These are phyloP conservation scores for Colletotrichum sp. DNA, from an alignment of 2,329 filamentous ascomycete genomes.

Conservation along the genomic window DNA sequence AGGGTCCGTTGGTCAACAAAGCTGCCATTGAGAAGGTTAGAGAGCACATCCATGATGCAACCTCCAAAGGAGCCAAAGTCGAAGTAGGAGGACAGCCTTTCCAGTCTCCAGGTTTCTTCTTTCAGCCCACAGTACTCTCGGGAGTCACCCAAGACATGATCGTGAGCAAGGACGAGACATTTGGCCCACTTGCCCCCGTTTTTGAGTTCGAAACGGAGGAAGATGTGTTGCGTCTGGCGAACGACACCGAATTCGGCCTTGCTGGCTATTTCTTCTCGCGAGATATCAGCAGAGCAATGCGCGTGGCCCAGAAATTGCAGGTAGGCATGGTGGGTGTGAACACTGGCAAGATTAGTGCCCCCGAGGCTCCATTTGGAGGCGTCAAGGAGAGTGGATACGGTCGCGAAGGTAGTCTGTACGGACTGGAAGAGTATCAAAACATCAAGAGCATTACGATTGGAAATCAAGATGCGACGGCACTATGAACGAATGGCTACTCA, in stretches of 20 bases:
- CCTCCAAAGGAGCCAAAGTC: conserved; percentile 63
- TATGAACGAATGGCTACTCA: neutral
- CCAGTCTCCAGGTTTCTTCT: conserved; percentile 69
- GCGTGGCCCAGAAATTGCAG: conserved; percentile 54
- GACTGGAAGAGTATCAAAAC: conserved; percentile 32
- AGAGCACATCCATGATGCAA: conserved; percentile 66
- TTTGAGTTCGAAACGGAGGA: conserved; percentile 74
- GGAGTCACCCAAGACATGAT: conserved; percentile 71
- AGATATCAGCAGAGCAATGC: conserved; percentile 44
- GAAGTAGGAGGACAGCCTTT: conserved; percentile 62
- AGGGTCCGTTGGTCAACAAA: conserved; percentile 69
- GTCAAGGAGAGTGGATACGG: conserved; percentile 40
- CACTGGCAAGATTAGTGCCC: conserved; percentile 36
- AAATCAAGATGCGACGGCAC: neutral
- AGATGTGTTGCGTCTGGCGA: conserved; percentile 71
- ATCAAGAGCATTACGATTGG: conserved; percentile 25
- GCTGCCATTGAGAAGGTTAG: conserved; percentile 68
- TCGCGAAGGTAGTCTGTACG: conserved; percentile 36
- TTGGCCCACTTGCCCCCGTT: conserved; percentile 73
- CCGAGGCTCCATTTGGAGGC: conserved; percentile 38
- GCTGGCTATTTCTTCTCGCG: conserved; percentile 74
- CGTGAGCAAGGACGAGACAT: conserved; percentile 72
- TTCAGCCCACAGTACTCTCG: conserved; percentile 70
- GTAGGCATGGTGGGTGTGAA: conserved; percentile 41
- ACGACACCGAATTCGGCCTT: conserved; percentile 70